Evolutionary conservation across 1,284 basidiomycete genomes (phyloP).

Genomic region (Apiotrichum porosum): DNA sequence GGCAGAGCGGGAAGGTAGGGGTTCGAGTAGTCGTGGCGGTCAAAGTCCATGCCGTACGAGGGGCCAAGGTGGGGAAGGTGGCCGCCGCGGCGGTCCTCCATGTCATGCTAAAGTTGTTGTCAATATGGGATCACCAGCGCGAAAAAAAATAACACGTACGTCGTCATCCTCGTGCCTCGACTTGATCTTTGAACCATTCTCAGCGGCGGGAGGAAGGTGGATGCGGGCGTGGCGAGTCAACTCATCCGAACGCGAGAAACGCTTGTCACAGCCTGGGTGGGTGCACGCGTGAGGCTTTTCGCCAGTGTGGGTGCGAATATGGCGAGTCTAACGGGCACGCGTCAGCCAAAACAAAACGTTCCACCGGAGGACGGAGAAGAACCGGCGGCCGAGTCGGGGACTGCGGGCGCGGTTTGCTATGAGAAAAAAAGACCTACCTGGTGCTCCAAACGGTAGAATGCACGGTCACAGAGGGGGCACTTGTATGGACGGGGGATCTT

Average conservation of each 20-base stretch:
- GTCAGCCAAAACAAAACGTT: slow-evolving; percentile 1
- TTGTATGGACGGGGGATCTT: slow-evolving; percentile 79
- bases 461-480: slow-evolving; percentile 85
- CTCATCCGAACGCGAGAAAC: slow-evolving; percentile 95
- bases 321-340: slow-evolving; percentile 68
- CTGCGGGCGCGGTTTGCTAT: too few species aligned
- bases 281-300: slow-evolving; percentile 95
- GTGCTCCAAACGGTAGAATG: slow-evolving; percentile 87
- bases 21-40: slow-evolving; percentile 39
- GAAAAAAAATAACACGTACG: slow-evolving; percentile 25
- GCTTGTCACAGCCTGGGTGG: slow-evolving; percentile 93
- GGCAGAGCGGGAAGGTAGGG: slow-evolving; percentile 29
- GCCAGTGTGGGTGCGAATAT: slow-evolving; percentile 96
- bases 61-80: slow-evolving; percentile 40
- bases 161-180: slow-evolving; percentile 32
- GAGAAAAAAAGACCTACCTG: slow-evolving; percentile 62
- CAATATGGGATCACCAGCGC: background rate
- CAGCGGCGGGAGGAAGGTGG: slow-evolving; percentile 56
- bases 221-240: slow-evolving; percentile 93
- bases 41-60: slow-evolving; percentile 46
- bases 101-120: slow-evolving; percentile 21
- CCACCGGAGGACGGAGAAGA: too few species aligned
- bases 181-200: slow-evolving; percentile 31
- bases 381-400: too few species aligned
- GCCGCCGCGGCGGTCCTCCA: slow-evolving; percentile 33